Evolutionary conservation across 2,329 filamentous ascomycete genomes (phyloP), one percentile per base, ranked within the genome.

Genomic region (Fusarium buxicola): DNA sequence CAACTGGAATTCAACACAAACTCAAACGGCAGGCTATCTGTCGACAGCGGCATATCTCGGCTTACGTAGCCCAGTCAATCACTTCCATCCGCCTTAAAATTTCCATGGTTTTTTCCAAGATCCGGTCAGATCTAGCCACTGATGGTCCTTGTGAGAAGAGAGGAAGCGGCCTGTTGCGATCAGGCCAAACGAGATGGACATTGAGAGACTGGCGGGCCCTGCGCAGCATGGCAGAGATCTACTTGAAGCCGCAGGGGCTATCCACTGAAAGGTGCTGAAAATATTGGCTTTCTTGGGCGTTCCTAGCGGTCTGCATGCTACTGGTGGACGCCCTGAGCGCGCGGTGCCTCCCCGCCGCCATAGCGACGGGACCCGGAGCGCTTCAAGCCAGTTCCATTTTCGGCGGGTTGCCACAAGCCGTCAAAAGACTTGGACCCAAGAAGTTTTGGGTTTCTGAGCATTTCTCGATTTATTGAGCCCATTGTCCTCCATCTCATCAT

Each of bases 1-100:
- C 16, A 47, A 56, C 35, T 63, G 65, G 65, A 68, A 68, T 63
- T 63, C 21, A 50, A 24, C 24, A 13, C 5, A 52, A 68, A 55
- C 9, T 16, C 30, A 57, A 50, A 44, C 11, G 9, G 21, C 18
- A 15, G 13, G 15, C 9, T 8, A 25, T 21, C 18, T 4, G 8
- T 34, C 31, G 8, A 16, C 7, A 13, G 13, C 6, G 11, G 6
- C 27, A 1, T 21, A 11, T 40, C 5, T 36, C 13, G 18, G 7
- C 5, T 38, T 7, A 7, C 11, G 8, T 38, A 25, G 9, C 7
- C 16, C 11, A n/a, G 15, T 10, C 16, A 18, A 28, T 7, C 41
- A 32, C 36, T 32, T 10, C 8, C 35, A 10, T 27, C 8, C 1
- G 8, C 24, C 13, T 38, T 12, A 18, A 40, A 7, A 13, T 1